Percentiles rank a stretch among this genome's conserved stretches.
phyloP scores from a whole-genome alignment of 2,329 filamentous ascomycete genomes.

The Stachybotrys echinatus region DNA sequence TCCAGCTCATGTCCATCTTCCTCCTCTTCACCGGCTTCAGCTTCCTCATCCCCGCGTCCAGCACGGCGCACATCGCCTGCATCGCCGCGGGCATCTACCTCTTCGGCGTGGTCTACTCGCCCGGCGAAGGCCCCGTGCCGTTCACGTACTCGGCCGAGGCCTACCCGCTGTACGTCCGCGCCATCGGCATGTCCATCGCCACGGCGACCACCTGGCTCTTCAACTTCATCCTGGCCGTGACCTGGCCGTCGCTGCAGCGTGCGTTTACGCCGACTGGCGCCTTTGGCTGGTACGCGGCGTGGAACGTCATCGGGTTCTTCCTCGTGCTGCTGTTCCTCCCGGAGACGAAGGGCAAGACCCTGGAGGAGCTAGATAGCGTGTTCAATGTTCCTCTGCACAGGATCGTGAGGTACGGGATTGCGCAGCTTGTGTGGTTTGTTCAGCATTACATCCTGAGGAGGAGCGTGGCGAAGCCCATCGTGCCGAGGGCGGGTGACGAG shows the following conservation, averaged over 20 bases:
- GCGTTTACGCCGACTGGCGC: conserved; percentile 24
- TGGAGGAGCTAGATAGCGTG: conserved; percentile 28
- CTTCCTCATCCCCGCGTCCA: conserved; percentile 37
- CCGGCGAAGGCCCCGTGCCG: conserved; percentile 52
- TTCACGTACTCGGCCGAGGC: conserved; percentile 57
- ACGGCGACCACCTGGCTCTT: conserved; percentile 35
- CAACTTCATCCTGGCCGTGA: conserved; percentile 32
- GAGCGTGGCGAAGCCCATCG: conserved; percentile 9
- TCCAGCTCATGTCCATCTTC: conserved; percentile 49
- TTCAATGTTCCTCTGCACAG: conserved; percentile 25
- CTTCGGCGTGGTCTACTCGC: conserved; percentile 36
- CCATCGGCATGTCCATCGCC: conserved; percentile 47
- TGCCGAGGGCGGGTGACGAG: conserved; percentile 12
- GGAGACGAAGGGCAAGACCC: conserved; percentile 27
- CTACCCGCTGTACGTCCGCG: conserved; percentile 51
- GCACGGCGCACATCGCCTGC: conserved; percentile 20
- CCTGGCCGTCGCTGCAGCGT: conserved; percentile 22
- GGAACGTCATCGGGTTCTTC: conserved; percentile 26
- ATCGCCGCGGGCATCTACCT: conserved; percentile 32
- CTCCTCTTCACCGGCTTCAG: conserved; percentile 47
- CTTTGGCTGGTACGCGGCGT: conserved; percentile 33
- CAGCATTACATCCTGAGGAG: conserved; percentile 12
- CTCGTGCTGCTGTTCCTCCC: conserved; percentile 27
- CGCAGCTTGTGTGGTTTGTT: conserved; percentile 18
- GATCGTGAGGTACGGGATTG: conserved; percentile 20